phyloP scores from a whole-genome alignment of 305 asterid genomes.

The Fraxinus floribunda region DNA sequence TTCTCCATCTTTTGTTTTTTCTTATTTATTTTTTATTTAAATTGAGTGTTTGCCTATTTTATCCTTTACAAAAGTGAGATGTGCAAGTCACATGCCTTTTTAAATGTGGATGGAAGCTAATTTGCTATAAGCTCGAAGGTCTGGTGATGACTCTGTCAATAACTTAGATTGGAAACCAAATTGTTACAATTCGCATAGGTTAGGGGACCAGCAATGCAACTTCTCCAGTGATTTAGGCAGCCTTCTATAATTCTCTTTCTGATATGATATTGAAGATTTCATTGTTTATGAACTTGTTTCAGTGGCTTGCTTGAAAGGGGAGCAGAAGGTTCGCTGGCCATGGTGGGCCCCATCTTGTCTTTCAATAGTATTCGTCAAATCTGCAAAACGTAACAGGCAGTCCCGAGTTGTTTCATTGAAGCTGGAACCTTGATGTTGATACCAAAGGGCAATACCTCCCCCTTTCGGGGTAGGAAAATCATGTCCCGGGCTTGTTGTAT shows the following conservation, averaged over 20 bases:
- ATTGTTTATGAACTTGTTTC: conserved; percentile 26
- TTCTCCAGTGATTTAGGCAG: background rate
- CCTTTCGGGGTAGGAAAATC: background rate
- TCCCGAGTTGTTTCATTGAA: conserved; percentile 92
- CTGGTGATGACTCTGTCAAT: background rate
- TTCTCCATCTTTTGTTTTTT: background rate
- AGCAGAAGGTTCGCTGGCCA: conserved; percentile 84
- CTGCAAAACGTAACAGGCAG: conserved; percentile 84
- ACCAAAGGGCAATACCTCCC: background rate
- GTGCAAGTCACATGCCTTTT: background rate
- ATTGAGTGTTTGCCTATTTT: background rate
- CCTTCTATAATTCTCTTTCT: background rate
- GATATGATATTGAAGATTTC: conserved; percentile 7
- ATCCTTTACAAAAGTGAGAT: background rate
- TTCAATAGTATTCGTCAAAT: conserved; percentile 59
- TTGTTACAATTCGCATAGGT: background rate
- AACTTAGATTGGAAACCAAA: background rate
- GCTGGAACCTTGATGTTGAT: conserved; percentile 83
- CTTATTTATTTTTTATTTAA: background rate
- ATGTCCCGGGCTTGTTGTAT: conserved; percentile 19
- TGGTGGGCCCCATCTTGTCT: conserved; percentile 99
- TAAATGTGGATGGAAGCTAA: background rate
- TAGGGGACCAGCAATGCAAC: background rate
- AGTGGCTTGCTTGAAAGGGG: conserved; percentile 99
- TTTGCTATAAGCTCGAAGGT: background rate